These are phyloP conservation scores for Opeltia flavorubescens DNA, from an alignment of 495 filamentous ascomycete genomes.

Conservation along the genomic window DNA sequence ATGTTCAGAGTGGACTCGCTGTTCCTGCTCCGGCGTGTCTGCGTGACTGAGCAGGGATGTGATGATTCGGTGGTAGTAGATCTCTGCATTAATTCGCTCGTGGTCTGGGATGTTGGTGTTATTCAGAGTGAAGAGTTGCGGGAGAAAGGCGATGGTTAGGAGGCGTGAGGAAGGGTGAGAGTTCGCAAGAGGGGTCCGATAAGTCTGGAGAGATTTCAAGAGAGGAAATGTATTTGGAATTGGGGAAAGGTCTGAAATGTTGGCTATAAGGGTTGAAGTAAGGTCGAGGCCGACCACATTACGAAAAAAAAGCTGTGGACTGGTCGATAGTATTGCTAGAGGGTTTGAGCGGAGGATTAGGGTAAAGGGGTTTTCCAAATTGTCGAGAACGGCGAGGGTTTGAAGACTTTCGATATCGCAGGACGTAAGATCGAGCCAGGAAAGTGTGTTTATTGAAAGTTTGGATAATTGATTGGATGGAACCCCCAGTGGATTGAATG, in stretches of 20 bases:
- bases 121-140: constrained; percentile 55
- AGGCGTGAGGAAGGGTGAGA: constrained; percentile 53
- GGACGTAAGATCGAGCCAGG: constrained; percentile 54
- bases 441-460: constrained; percentile 30
- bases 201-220: constrained; percentile 55
- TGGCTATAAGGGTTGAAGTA: constrained; percentile 37
- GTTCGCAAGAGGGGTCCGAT: constrained; percentile 70
- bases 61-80: constrained; percentile 80
- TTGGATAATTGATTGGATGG: constrained; percentile 14
- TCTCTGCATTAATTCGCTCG: constrained; percentile 75
- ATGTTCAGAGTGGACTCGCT: constrained; percentile 42
- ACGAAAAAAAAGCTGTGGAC: background rate
- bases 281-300: constrained; percentile 34
- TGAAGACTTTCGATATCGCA: constrained; percentile 54
- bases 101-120: constrained; percentile 55
- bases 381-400: constrained; percentile 40
- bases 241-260: constrained; percentile 12
- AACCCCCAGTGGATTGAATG: constrained; percentile 35
- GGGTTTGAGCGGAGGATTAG: constrained; percentile 24
- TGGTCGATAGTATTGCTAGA: background rate
- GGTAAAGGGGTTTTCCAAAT: constrained; percentile 42
- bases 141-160: constrained; percentile 68
- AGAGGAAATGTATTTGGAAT: constrained; percentile 10
- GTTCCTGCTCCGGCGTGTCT: constrained; percentile 29
- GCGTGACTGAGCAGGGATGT: constrained; percentile 47